Percentiles rank a stretch among this genome's conserved stretches.
Evolutionary conservation across 2,329 filamentous ascomycete genomes (phyloP).

Genomic region (Penicillium sp.): DNA sequence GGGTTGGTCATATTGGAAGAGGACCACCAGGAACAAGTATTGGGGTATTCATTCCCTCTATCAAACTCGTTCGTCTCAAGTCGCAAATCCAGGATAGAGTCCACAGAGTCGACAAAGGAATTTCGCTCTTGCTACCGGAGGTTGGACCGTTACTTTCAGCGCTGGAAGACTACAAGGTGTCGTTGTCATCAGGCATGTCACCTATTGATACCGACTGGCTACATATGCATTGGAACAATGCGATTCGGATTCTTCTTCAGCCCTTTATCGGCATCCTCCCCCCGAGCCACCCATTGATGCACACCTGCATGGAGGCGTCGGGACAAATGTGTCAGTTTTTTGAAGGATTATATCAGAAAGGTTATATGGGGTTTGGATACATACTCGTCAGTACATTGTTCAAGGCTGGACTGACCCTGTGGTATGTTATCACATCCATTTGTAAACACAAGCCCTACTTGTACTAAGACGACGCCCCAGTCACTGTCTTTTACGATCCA

Average conservation of each 20-base stretch:
- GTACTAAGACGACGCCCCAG: too few species aligned
- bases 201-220: constrained; percentile 17
- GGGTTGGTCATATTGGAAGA: too few species aligned
- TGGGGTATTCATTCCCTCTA: constrained; percentile 9
- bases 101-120: constrained; percentile 13
- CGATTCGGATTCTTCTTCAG: constrained; percentile 13
- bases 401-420: constrained; percentile 5
- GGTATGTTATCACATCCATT: constrained; percentile 2
- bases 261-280: constrained; percentile 14
- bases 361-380: constrained; percentile 7
- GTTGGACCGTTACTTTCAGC: constrained; percentile 10
- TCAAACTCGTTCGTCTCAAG: constrained; percentile 15
- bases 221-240: constrained; percentile 22
- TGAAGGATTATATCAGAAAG: constrained; percentile 9
- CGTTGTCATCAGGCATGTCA: constrained; percentile 6
- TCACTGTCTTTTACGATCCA: constrained; percentile 19
- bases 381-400: constrained; percentile 7
- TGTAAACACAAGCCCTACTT: not conserved
- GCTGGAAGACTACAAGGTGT: constrained; percentile 12
- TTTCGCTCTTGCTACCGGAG: constrained; percentile 8
- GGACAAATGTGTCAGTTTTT: constrained; percentile 23
- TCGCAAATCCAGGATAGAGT: constrained; percentile 14
- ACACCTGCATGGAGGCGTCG: constrained; percentile 12
- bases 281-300: constrained; percentile 10
- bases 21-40: not conserved